A percentile compares a stretch with the other conserved stretches of the same genome.
Conservation (phyloP, 2,329 filamentous ascomycete genomes). For the Phoma herbarum region DNA sequence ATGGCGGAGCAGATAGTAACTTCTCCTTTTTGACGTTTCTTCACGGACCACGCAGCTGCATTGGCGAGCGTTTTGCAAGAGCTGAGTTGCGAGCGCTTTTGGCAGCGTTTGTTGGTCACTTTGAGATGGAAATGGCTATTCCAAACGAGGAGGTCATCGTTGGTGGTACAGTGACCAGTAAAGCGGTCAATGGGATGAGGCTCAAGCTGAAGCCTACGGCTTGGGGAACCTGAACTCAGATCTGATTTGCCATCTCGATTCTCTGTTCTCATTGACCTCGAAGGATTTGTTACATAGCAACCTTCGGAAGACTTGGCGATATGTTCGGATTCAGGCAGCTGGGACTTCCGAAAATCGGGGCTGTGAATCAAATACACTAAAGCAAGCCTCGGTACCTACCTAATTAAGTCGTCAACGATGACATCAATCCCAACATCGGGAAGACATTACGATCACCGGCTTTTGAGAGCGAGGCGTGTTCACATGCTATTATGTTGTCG, state of each 20-base stretch:
- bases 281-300: neutral
- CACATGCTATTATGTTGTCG: neutral
- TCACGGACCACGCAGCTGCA: constrained; percentile 53
- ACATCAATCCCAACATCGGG: neutral
- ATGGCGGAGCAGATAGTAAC: constrained; percentile 51
- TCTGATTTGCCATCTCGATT: neutral
- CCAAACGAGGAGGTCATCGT: constrained; percentile 39
- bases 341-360: neutral
- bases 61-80: constrained; percentile 51
- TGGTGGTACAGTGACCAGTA: constrained; percentile 51
- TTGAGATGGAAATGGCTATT: constrained; percentile 48
- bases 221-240: constrained; percentile 22
- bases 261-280: neutral
- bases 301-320: constrained; percentile 1
- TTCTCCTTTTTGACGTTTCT: constrained; percentile 56
- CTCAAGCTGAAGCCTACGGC: constrained; percentile 40
- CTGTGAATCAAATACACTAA: constrained; percentile 7
- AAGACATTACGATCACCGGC: neutral
- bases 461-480: neutral
- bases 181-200: constrained; percentile 51
- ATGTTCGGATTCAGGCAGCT: neutral
- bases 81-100: constrained; percentile 50
- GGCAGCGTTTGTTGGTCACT: constrained; percentile 46
- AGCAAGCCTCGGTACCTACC: constrained; percentile 12
- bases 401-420: constrained; percentile 1